phyloP scores from a whole-genome alignment of 441 rosid genomes.

The Populus hybrid region DNA sequence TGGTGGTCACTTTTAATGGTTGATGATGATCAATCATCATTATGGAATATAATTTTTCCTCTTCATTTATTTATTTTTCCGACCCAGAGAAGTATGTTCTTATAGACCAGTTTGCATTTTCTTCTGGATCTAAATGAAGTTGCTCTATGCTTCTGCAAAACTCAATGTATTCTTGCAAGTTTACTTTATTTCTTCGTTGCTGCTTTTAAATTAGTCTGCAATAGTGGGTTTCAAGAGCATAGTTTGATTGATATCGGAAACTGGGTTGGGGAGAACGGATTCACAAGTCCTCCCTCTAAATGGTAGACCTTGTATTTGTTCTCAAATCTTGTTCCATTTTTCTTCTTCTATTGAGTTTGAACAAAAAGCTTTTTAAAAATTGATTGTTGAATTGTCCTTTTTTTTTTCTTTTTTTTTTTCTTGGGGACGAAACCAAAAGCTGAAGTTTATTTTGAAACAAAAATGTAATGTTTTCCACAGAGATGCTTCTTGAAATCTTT shows the following conservation, averaged over 20 bases:
- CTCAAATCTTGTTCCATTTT: not conserved
- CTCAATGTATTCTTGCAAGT: not conserved
- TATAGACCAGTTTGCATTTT: not conserved
- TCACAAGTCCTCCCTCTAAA: not conserved
- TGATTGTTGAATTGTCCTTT: not conserved
- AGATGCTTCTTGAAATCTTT: not conserved
- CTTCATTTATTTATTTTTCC: not conserved
- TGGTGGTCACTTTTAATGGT: constrained; percentile 3
- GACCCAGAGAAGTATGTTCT: not conserved
- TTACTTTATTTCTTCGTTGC: not conserved
- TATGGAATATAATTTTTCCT: not conserved
- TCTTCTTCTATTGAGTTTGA: too few species aligned
- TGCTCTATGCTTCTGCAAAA: not conserved
- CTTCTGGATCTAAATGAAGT: not conserved
- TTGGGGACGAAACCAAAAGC: not conserved
- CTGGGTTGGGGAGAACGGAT: not conserved
- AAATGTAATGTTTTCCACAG: not conserved
- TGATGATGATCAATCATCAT: constrained; percentile 2
- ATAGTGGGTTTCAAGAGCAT: not conserved
- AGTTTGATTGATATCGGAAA: not conserved
- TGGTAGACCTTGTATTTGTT: not conserved
- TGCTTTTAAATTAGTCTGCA: not conserved
- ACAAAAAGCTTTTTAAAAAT: not conserved
- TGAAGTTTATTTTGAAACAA: not conserved
- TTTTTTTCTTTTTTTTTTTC: not conserved